A percentile compares a stretch with the other conserved stretches of the same genome.
Evolutionary conservation across 2,329 filamentous ascomycete species (phyloP).

Genomic region (Chaetomium sp.): DNA sequence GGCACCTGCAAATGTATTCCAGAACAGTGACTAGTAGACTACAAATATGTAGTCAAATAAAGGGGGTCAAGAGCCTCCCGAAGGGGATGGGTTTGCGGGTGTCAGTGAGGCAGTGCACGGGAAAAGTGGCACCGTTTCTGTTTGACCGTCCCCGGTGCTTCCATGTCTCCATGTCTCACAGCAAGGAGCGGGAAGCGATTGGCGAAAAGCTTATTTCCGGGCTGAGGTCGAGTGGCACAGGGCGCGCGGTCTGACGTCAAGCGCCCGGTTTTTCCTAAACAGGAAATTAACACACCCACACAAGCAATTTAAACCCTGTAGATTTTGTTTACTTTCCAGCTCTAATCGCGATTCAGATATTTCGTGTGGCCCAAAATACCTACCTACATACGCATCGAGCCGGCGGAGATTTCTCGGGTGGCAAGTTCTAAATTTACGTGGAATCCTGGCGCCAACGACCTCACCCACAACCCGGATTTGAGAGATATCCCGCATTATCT

Average conservation of each 20-base stretch:
- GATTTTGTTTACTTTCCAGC: not conserved
- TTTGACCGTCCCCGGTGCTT: not conserved
- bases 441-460: too few relatives aligned
- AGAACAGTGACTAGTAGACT: not conserved
- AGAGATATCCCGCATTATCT: too few relatives aligned
- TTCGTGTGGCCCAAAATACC: not conserved
- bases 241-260: not conserved
- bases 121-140: not conserved
- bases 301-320: not conserved
- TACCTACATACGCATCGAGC: not conserved
- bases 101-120: slow-evolving; percentile 3
- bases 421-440: not conserved
- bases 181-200: slow-evolving; percentile 13
- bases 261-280: not conserved
- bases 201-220: slow-evolving; percentile 22
- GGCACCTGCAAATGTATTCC: not conserved
- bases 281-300: not conserved
- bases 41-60: not conserved
- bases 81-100: not conserved
- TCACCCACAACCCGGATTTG: too few relatives aligned
- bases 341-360: too few relatives aligned
- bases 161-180: not conserved
- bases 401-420: not conserved
- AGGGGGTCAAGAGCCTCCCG: not conserved
- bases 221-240: not conserved